phyloP scores from a whole-genome alignment of 2,329 filamentous ascomycete genomes.

The Dactylellina sp. region DNA sequence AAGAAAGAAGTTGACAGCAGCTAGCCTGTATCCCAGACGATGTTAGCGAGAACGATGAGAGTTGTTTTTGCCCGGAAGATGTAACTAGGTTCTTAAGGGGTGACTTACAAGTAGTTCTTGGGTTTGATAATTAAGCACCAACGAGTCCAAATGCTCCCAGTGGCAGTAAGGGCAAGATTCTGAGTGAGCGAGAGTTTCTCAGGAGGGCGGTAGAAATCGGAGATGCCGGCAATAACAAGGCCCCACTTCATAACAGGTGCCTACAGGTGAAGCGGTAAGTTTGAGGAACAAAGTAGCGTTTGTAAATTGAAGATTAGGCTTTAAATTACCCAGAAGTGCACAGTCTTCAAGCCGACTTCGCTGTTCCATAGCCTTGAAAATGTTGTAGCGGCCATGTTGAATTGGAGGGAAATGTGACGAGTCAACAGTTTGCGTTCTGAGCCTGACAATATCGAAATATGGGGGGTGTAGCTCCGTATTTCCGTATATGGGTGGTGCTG shows the following conservation, averaged over 20 bases:
- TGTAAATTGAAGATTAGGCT: neutral
- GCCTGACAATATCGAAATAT: too few species aligned
- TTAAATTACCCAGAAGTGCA: conserved; percentile 83
- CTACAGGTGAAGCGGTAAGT: conserved; percentile 12
- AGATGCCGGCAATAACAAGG: conserved; percentile 89
- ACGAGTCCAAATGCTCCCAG: conserved; percentile 95
- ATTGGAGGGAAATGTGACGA: too few species aligned
- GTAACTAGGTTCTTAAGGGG: too few species aligned
- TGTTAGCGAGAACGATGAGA: conserved; percentile 23
- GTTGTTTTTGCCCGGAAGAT: neutral
- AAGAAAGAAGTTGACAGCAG: conserved; percentile 98
- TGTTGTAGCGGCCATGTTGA: conserved; percentile 39
- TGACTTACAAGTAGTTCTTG: conserved; percentile 80
- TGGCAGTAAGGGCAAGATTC: conserved; percentile 88
- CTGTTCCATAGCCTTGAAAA: conserved; percentile 87
- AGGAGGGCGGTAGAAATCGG: conserved; percentile 89
- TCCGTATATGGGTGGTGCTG: too few species aligned
- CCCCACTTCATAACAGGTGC: conserved; percentile 74
- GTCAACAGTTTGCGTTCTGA: neutral
- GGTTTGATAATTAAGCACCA: conserved; percentile 99
- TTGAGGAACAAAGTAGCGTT: neutral
- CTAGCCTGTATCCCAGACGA: conserved; percentile 71
- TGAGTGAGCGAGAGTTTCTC: conserved; percentile 93
- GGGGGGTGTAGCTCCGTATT: too few species aligned
- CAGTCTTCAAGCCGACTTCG: conserved; percentile 86